A percentile compares a stretch with the other conserved stretches of the same genome.
Evolutionary conservation across 2,329 filamentous ascomycete genomes (phyloP).

Genomic region (Scleromitrula shiraiana): DNA sequence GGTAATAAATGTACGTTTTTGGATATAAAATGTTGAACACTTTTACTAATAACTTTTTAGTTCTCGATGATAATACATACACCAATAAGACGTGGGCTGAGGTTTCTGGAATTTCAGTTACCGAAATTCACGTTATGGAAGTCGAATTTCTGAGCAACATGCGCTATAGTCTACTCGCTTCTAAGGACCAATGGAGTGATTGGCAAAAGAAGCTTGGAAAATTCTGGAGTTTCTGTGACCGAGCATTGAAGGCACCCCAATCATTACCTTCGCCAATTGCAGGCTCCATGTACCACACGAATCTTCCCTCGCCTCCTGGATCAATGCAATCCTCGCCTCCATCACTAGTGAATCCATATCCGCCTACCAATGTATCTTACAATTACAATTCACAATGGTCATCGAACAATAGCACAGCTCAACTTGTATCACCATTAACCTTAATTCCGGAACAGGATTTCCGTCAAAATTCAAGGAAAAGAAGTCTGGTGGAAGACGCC

Average conservation of each 20-base stretch:
- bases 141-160: constrained; percentile 99
- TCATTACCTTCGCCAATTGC: constrained; percentile 21
- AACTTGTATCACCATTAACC: constrained; percentile 20
- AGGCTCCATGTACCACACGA: constrained; percentile 32
- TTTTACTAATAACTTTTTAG: constrained; percentile 35
- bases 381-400: constrained; percentile 28
- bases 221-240: constrained; percentile 61
- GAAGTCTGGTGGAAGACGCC: constrained; percentile 46
- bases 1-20: constrained; percentile 78
- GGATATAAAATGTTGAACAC: background rate
- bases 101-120: constrained; percentile 86
- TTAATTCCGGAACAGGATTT: constrained; percentile 34
- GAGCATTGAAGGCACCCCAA: constrained; percentile 22
- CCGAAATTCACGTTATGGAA: constrained; percentile 98
- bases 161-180: constrained; percentile 85
- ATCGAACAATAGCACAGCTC: constrained; percentile 33
- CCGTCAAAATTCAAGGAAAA: constrained; percentile 40
- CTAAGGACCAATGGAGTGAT: constrained; percentile 74
- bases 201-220: constrained; percentile 80
- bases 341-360: constrained; percentile 33
- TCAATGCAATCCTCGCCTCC: constrained; percentile 42
- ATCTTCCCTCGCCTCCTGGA: constrained; percentile 42
- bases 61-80: constrained; percentile 97
- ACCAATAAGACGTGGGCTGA: constrained; percentile 99
- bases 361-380: constrained; percentile 20